Percentiles rank a stretch among this genome's conserved stretches.
These are phyloP conservation scores for Arabidopsis suecica DNA, from an alignment of 345 rosid genomes.

Conservation along the genomic window DNA sequence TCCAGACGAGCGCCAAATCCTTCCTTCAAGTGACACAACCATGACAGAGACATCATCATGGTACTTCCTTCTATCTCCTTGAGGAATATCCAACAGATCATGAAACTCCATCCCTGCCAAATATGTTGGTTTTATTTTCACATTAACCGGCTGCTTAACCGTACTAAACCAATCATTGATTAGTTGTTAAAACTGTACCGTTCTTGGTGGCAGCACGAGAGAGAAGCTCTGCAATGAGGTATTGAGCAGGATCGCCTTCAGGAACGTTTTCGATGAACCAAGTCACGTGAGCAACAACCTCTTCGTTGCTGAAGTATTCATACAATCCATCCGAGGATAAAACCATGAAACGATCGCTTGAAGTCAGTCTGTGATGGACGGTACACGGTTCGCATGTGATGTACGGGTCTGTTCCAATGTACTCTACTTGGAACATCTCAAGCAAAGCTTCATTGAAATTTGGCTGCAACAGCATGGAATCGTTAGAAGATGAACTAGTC, in stretches of 20 bases:
- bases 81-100: constrained; percentile 88
- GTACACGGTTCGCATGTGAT: constrained; percentile 79
- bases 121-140: not conserved
- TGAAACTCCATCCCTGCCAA: constrained; percentile 93
- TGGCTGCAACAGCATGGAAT: constrained; percentile 60
- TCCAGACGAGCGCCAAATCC: constrained; percentile 97
- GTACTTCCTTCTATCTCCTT: constrained; percentile 92
- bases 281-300: constrained; percentile 91
- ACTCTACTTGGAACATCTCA: constrained; percentile 74
- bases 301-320: constrained; percentile 95
- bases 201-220: constrained; percentile 97
- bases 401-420: constrained; percentile 77
- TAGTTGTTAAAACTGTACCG: constrained; percentile 50
- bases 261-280: constrained; percentile 99
- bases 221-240: constrained; percentile 89
- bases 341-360: constrained; percentile 86
- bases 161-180: not conserved
- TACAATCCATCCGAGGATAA: constrained; percentile 94
- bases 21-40: constrained; percentile 97
- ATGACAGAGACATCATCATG: constrained; percentile 96
- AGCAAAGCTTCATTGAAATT: constrained; percentile 84
- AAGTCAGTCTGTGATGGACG: constrained; percentile 82
- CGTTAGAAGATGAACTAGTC: not conserved
- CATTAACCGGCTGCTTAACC: not conserved
- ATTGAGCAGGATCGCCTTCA: constrained; percentile 97